Conservation (phyloP, 1,284 basidiomycete genomes). For the Abortiporus biennis region DNA sequence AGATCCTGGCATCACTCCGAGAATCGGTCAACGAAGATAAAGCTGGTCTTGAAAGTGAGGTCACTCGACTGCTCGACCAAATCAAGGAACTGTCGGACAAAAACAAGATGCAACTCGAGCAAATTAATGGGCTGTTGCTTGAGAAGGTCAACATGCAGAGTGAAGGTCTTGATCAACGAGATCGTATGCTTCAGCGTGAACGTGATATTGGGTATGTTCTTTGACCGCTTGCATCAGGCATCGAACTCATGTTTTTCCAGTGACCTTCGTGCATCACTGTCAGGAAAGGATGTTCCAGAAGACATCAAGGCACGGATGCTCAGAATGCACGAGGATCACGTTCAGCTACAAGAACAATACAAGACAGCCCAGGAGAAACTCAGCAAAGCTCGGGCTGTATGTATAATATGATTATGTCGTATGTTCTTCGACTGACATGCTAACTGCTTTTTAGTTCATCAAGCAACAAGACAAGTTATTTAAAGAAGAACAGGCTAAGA, state of each 20-base stretch:
- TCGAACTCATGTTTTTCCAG: slow-evolving; percentile 28
- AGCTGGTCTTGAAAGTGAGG: slow-evolving; percentile 62
- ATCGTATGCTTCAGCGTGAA: slow-evolving; percentile 77
- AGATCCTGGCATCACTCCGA: slow-evolving; percentile 76
- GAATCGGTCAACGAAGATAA: slow-evolving; percentile 90
- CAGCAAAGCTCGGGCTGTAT: slow-evolving; percentile 71
- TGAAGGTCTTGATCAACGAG: slow-evolving; percentile 80
- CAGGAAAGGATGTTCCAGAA: slow-evolving; percentile 72
- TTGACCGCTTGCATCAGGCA: background rate
- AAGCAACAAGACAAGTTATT: slow-evolving; percentile 87
- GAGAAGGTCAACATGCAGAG: slow-evolving; percentile 91
- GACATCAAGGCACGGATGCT: slow-evolving; percentile 77
- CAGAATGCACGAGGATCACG: slow-evolving; percentile 72
- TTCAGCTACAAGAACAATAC: slow-evolving; percentile 63
- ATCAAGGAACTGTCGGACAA: slow-evolving; percentile 76
- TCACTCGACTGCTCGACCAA: slow-evolving; percentile 59
- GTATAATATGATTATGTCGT: slow-evolving; percentile 12
- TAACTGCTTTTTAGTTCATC: slow-evolving; percentile 63
- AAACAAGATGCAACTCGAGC: slow-evolving; percentile 88
- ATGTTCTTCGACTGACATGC: slow-evolving; percentile 8
- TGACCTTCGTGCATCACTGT: slow-evolving; percentile 67
- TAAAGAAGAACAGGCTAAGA: slow-evolving; percentile 66
- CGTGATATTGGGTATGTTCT: slow-evolving; percentile 65
- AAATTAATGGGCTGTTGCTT: slow-evolving; percentile 79
- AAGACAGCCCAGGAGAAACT: slow-evolving; percentile 77